phyloP scores from a whole-genome alignment of 106 monocot species.

The Vanilla planifolia region DNA sequence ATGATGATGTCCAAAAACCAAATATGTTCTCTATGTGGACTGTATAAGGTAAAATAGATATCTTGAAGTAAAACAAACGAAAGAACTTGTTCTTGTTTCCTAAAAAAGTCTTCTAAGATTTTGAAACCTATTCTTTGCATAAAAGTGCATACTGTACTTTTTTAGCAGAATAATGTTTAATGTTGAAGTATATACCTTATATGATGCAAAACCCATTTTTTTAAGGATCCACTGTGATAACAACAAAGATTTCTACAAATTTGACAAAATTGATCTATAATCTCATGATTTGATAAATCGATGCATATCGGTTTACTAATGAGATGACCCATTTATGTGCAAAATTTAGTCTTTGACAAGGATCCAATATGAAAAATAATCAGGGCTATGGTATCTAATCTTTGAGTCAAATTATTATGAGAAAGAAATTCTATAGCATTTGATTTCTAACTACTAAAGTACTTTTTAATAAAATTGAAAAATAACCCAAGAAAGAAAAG shows the following conservation, averaged over 20 bases:
- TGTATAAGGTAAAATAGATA: too few relatives aligned
- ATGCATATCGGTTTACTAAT: slow-evolving; percentile 7
- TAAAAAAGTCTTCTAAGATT: too few relatives aligned
- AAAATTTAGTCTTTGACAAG: slow-evolving; percentile 8
- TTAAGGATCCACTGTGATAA: slow-evolving; percentile 4
- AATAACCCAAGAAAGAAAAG: too few relatives aligned
- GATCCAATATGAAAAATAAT: slow-evolving; percentile 11
- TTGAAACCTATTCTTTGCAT: too few relatives aligned
- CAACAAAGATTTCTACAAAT: slow-evolving; percentile 5
- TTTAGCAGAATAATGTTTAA: too few relatives aligned
- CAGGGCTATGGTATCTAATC: slow-evolving; percentile 5
- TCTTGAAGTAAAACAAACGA: too few relatives aligned
- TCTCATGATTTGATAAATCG: slow-evolving; percentile 6
- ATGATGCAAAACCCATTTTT: slow-evolving; percentile 2
- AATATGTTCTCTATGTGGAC: too few relatives aligned
- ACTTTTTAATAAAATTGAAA: too few relatives aligned
- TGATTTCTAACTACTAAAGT: background rate
- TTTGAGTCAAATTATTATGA: background rate
- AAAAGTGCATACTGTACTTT: too few relatives aligned
- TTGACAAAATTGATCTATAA: slow-evolving; percentile 10
- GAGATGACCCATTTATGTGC: background rate
- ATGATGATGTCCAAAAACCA: too few relatives aligned
- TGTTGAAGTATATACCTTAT: too few relatives aligned
- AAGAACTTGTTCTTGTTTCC: too few relatives aligned
- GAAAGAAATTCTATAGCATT: slow-evolving; percentile 1